These are phyloP conservation scores for Cladophialophora bantiana DNA, from an alignment of 2,329 filamentous ascomycete species.

Conservation along the genomic window DNA sequence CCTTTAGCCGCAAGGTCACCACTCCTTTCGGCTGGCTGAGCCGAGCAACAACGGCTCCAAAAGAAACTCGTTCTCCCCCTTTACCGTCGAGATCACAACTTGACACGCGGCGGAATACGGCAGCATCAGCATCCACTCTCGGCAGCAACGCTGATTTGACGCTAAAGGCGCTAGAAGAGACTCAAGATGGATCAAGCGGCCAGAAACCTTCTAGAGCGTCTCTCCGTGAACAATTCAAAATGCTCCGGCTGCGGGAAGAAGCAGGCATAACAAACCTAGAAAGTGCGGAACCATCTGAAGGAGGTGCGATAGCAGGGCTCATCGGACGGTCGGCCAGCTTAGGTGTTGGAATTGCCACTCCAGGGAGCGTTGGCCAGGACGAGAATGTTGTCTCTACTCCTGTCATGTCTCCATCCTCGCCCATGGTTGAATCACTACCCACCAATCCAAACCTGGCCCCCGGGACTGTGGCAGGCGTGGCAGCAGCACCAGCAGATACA, in stretches of 20 bases:
- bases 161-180: conserved; percentile 76
- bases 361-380: conserved; percentile 56
- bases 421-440: conserved; percentile 61
- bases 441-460: conserved; percentile 77
- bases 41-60: conserved; percentile 57
- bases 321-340: conserved; percentile 52
- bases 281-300: conserved; percentile 50
- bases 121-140: conserved; percentile 78
- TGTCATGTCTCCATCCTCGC: conserved; percentile 48
- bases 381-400: conserved; percentile 50
- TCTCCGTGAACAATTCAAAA: conserved; percentile 79
- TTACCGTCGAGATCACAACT: conserved; percentile 53
- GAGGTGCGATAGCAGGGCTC: conserved; percentile 52
- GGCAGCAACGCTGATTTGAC: conserved; percentile 83
- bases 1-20: conserved; percentile 73
- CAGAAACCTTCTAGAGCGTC: conserved; percentile 65
- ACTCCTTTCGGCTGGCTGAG: conserved; percentile 72
- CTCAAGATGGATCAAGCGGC: conserved; percentile 57
- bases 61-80: conserved; percentile 65
- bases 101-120: conserved; percentile 71
- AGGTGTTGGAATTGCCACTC: conserved; percentile 56
- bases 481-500: conserved; percentile 70
- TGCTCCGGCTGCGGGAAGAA: conserved; percentile 77
- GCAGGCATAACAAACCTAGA: conserved; percentile 64
- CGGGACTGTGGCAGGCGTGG: conserved; percentile 83